A percentile compares a stretch with the other conserved stretches of the same genome.
These are phyloP conservation scores for Leptoxyphium fumago DNA, from an alignment of 2,329 filamentous ascomycete species.

Conservation along the genomic window DNA sequence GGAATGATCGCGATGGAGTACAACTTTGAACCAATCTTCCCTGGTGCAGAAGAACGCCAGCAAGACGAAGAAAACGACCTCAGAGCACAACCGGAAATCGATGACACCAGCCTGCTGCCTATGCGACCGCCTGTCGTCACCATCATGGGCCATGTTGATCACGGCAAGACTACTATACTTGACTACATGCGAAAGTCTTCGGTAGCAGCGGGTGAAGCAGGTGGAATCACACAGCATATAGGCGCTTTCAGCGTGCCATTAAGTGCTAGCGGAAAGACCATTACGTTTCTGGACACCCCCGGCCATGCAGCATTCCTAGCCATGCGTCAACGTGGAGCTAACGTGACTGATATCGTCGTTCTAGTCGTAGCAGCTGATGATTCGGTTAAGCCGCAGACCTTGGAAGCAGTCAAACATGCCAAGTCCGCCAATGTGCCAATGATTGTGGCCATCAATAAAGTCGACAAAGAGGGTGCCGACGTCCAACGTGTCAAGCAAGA, in stretches of 20 bases:
- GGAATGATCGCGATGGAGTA: constrained; percentile 84
- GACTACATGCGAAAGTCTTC: constrained; percentile 90
- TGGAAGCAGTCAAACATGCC: constrained; percentile 92
- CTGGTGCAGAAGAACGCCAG: constrained; percentile 27
- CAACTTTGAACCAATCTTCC: constrained; percentile 64
- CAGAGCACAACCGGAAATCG: constrained; percentile 48
- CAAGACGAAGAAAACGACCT: constrained; percentile 54
- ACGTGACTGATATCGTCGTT: constrained; percentile 92
- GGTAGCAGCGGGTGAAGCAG: constrained; percentile 79
- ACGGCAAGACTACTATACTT: constrained; percentile 92
- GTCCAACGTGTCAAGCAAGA: constrained; percentile 78
- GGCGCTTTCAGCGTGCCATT: constrained; percentile 89
- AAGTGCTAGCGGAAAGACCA: constrained; percentile 62
- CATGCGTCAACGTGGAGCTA: constrained; percentile 90
- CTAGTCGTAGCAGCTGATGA: constrained; percentile 94
- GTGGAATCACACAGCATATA: constrained; percentile 96
- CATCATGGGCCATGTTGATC: constrained; percentile 98
- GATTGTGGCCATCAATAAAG: constrained; percentile 95
- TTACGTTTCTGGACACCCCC: constrained; percentile 94
- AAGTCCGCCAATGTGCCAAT: constrained; percentile 77
- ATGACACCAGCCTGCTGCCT: constrained; percentile 52
- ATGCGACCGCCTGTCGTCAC: constrained; percentile 82
- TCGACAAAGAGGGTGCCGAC: constrained; percentile 74
- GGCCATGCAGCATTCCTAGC: constrained; percentile 90
- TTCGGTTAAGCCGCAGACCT: constrained; percentile 90